Evolutionary conservation across 805 yeast genomes (phyloP), one percentile per base, ranked within the genome.

Genomic region (Priceomyces melissophilus): DNA sequence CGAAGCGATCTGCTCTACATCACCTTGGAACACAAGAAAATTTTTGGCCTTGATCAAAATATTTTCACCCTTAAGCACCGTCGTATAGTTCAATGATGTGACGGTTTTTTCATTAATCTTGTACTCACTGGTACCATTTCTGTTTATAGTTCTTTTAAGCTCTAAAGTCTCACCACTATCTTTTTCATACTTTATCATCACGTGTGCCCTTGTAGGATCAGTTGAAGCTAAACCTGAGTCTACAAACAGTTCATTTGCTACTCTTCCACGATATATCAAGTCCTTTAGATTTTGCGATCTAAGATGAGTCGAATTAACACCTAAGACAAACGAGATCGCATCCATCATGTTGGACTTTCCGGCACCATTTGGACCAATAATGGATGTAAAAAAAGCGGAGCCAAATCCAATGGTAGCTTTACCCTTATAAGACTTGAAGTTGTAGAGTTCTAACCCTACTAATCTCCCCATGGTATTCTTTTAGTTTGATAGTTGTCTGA

Each of bases 311-410:
- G 88, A 76, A 50, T 84, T 71, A 36, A 91, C 81, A 17, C 99
- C 99, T 29, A 93, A 72, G 7, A 91, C 98, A 61, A 93, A 93
- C 14, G 96, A 84, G 35, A 93, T 84, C 28, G 99, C 97, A 60
- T 93, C 99, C 85, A 93, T 90, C 81, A 93, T 85, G 57, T 93
- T 93, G 32, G 96, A 86, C 65, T 93, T 93, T 6, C 99, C 99
- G 1, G 97, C 85, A 27, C 99, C 99, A 71, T 93, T 93, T n/a
- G 98, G 98, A 1, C 99, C 99, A 43, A 93, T 86, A 46, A 93
- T 87, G 34, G 95, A 83, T 1, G 96, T 87, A 67, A 93, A 93
- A 45, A 76, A 72, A 0, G 90, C 78, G 10, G 82, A 73, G 0
- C 96, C 96, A 61, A 93, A 85, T 2, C 93, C 95, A 15, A 91